Percentiles rank a stretch among this genome's conserved stretches.
These are phyloP conservation scores for Ceratocystis papillata DNA, from an alignment of 2,329 filamentous ascomycete genomes.

Conservation along the genomic window DNA sequence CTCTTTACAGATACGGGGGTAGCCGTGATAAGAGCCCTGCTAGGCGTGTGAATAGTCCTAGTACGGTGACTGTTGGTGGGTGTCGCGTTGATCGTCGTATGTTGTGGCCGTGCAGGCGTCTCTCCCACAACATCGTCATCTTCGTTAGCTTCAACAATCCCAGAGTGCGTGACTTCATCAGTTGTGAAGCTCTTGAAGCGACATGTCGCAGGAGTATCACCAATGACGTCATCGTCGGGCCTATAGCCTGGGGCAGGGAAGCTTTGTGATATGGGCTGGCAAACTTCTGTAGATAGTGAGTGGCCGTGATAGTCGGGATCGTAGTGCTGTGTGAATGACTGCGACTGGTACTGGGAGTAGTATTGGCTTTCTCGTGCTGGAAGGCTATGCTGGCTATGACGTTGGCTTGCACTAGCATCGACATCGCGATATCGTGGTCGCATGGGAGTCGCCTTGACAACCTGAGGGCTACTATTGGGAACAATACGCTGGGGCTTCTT, in stretches of 20 bases:
- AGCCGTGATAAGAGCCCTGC: background rate
- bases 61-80: background rate
- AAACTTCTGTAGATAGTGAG: slow-evolving; percentile 33
- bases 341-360: slow-evolving; percentile 11
- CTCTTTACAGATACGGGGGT: too few relatives aligned
- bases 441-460: slow-evolving; percentile 46
- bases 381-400: slow-evolving; percentile 8
- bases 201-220: slow-evolving; percentile 19
- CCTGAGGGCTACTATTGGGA: slow-evolving; percentile 35
- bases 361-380: background rate
- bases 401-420: background rate
- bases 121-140: slow-evolving; percentile 13
- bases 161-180: background rate
- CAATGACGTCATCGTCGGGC: slow-evolving; percentile 7
- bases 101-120: slow-evolving; percentile 8
- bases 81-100: slow-evolving; percentile 2
- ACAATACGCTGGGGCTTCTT: slow-evolving; percentile 40
- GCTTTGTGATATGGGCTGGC: slow-evolving; percentile 11
- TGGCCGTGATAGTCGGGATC: slow-evolving; percentile 27
- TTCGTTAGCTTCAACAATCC: slow-evolving; percentile 13
- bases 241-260: slow-evolving; percentile 9
- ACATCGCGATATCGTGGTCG: slow-evolving; percentile 37
- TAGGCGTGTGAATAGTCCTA: background rate
- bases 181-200: slow-evolving; percentile 17
- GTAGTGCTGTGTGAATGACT: slow-evolving; percentile 16